Conservation (phyloP, 441 rosid species). For the Croton laevigatus region DNA sequence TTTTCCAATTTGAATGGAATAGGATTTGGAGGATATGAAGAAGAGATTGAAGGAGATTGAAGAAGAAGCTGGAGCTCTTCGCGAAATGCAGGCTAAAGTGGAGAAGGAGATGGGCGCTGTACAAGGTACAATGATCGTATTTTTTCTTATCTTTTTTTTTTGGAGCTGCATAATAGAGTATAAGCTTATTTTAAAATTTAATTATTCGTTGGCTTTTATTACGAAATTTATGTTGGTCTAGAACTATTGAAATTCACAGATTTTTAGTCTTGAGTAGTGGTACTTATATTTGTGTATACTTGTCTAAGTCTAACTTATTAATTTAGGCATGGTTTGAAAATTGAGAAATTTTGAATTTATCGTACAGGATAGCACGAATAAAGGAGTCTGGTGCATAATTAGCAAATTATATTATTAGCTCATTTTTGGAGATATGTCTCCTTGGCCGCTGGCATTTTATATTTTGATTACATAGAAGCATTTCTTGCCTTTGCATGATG, state of each 20-base stretch:
- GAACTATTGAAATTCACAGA: background rate
- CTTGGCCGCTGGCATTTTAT: no score
- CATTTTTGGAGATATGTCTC: no score
- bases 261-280: background rate
- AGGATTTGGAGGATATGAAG: constrained; percentile 99
- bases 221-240: background rate
- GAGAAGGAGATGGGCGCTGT: constrained; percentile 96
- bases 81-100: constrained; percentile 98
- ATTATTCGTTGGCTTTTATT: background rate
- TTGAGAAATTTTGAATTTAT: background rate
- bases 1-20: constrained; percentile 5
- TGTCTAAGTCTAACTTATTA: background rate
- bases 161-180: background rate
- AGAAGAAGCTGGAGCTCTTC: constrained; percentile 94
- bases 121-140: constrained; percentile 46
- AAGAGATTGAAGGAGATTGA: constrained; percentile 93
- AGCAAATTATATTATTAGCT: background rate
- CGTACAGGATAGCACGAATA: background rate
- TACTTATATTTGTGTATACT: background rate
- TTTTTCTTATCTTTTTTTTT: background rate
- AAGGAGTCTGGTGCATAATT: background rate
- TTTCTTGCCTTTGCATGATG: background rate
- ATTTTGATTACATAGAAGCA: background rate
- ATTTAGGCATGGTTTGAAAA: background rate
- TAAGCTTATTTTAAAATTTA: background rate